Base-by-base conservation (phyloP, 1,139 yeast genomes). In the Yamadazyma spencermartinsiae region DNA sequence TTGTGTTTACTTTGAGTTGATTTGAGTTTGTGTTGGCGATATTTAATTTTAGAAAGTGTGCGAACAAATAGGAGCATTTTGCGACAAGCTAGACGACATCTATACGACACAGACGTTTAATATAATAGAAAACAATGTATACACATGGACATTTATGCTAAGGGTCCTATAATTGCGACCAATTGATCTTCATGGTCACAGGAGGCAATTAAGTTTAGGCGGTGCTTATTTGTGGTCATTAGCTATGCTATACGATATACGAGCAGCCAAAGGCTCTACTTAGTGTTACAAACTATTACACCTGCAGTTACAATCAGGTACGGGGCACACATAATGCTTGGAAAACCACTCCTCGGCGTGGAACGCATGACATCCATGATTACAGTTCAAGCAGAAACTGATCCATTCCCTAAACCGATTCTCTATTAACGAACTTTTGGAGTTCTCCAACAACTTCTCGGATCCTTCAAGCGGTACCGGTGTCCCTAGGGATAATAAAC, bases 271-370 rank as follows among this genome's bases (percentile, higher is more conserved):
- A 20, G 10, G 23, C 10, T 7, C 17, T 28, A 28, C 11, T 9
- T 4, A 13, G n/a, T 11, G 4, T 49, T 58, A 68, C 38, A 65
- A 68, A 50, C 73, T 76, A 49, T 80, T 86, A 58, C 98, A 90
- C 37, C 80, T 69, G 56, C 98, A 92, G 35, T 74, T 72, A 53
- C 98, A 92, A 38, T 89, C 96, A 0, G 98, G 96, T 2, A 90
- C 96, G 0, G 98, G 97, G 56, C 98, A 92, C 2, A 86, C 79
- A 41, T 76, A 79, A 52, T 90, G 96, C 57, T 82, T 83, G 14
- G 83, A 76, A 56, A 92, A 92, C 98, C 98, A 92, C 54, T 88
- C 95, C 49, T 86, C 89, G 0, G 98, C 97, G 59, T 92, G 98
- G 12, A 84, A 88, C 0, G 95, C 90, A 63, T 92, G 98, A 74